phyloP scores from a whole-genome alignment of 2,329 filamentous ascomycete species.

The Alternaria sp. region DNA sequence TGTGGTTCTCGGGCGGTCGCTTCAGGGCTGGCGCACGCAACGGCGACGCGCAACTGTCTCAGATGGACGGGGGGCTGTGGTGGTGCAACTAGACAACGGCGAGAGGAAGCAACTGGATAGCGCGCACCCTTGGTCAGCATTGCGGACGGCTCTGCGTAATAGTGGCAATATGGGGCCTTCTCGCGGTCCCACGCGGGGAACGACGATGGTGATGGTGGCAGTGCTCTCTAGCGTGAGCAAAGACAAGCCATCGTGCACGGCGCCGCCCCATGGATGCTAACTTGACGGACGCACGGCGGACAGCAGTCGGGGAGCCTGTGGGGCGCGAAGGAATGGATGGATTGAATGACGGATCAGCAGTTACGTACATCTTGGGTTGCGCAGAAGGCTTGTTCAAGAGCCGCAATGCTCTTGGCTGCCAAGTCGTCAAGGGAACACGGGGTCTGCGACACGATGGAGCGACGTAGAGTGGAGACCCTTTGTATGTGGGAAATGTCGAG shows the following conservation, averaged over 20 bases:
- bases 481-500: not conserved
- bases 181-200: slow-evolving; percentile 34
- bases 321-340: slow-evolving; percentile 17
- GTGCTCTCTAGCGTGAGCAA: slow-evolving; percentile 29
- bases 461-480: not conserved
- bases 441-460: slow-evolving; percentile 8
- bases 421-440: slow-evolving; percentile 33
- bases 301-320: slow-evolving; percentile 7
- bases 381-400: slow-evolving; percentile 34
- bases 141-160: slow-evolving; percentile 31
- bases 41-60: slow-evolving; percentile 43
- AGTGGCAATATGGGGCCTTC: slow-evolving; percentile 29
- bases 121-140: slow-evolving; percentile 44
- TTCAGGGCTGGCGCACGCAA: slow-evolving; percentile 20
- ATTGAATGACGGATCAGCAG: slow-evolving; percentile 16
- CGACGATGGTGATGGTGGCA: slow-evolving; percentile 31
- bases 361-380: slow-evolving; percentile 40
- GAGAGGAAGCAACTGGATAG: slow-evolving; percentile 26
- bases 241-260: slow-evolving; percentile 19
- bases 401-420: slow-evolving; percentile 37
- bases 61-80: slow-evolving; percentile 34
- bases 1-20: slow-evolving; percentile 24
- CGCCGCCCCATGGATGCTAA: slow-evolving; percentile 17
- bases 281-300: not conserved
- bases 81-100: slow-evolving; percentile 18